Base-by-base conservation (phyloP, 2,329 filamentous ascomycete genomes). In the Fusarium euwallaceae region DNA sequence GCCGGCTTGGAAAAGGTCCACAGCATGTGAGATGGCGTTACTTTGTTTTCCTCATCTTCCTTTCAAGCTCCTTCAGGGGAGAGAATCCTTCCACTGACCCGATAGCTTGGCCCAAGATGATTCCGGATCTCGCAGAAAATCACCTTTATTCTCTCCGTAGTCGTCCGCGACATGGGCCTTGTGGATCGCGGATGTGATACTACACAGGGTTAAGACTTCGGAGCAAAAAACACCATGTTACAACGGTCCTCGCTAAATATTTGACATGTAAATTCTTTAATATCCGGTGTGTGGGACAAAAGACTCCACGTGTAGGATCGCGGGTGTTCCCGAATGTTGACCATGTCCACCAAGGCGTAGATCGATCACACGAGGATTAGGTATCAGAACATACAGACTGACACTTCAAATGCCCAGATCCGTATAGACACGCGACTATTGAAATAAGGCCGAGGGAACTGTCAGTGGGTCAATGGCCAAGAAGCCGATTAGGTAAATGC, bases 131-230 rank as follows among this genome's bases (percentile, higher is more conserved):
- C 41, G 55, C 48, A 39, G 32, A 17, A 36, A 51, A 62, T 27
- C 17, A 45, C 12, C 12, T 36, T 14, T 36, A 36, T 36, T 17
- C 43, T 39, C 27, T 7, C 36, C 56, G 10, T 61, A n/a, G 27
- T 4, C 24, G 22, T 4, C 24, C 45, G 70, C 61, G 60, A 63
- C 11, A 32, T 32, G 32, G 32, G 32, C 32, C 32, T 32, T 32
- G 34, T 61, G 58, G 22, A 61, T 34, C 58, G 4, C 22, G 58
- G 58, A 20, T 32, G 20, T 61, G 58, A 27, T 61, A 34, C 36
- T 56, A 17, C 11, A 64, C 36, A 8, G 24, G 51, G 71, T 71
- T 64, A 71, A 41, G 71, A 61, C 51, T 17, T 29, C 24, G 34
- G 48, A 34, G 55, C 10, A 48, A 14, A 39, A 27, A 2, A 12